Evolutionary conservation across 2,329 filamentous ascomycete species (phyloP).

Genomic region (Blastomyces parvus): DNA sequence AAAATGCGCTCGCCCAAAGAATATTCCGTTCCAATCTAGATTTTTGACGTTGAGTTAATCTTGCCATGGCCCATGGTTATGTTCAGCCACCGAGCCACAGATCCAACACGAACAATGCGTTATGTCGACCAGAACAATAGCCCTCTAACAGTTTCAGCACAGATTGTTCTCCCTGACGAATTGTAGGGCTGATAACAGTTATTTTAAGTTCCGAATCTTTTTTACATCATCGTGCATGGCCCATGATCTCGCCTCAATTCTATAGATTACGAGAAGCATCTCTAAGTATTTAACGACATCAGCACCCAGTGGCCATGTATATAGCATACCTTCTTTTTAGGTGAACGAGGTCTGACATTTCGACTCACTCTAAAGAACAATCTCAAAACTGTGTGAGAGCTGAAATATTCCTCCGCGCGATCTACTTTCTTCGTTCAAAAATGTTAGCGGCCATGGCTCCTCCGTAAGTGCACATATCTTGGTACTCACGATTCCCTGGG

Average conservation of each 20-base stretch:
- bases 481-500: background rate
- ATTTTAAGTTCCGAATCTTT: background rate
- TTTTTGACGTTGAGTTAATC: background rate
- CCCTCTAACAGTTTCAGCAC: background rate
- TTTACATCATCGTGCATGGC: background rate
- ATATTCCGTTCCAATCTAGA: no score
- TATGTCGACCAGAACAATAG: background rate
- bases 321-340: background rate
- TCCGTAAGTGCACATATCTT: background rate
- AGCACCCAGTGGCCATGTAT: background rate
- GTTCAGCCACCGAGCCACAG: background rate
- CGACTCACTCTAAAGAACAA: background rate
- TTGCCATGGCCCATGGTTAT: background rate
- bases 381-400: background rate
- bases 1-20: background rate
- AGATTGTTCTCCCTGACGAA: constrained; percentile 1
- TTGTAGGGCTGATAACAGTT: background rate
- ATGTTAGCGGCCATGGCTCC: background rate
- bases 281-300: background rate
- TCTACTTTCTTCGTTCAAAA: background rate
- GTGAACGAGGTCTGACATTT: background rate
- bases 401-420: background rate
- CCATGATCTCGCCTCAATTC: background rate
- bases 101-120: constrained; percentile 3
- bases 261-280: background rate